These are phyloP conservation scores for Aspergillus haitiensis DNA, from an alignment of 495 filamentous ascomycete species.

Conservation along the genomic window DNA sequence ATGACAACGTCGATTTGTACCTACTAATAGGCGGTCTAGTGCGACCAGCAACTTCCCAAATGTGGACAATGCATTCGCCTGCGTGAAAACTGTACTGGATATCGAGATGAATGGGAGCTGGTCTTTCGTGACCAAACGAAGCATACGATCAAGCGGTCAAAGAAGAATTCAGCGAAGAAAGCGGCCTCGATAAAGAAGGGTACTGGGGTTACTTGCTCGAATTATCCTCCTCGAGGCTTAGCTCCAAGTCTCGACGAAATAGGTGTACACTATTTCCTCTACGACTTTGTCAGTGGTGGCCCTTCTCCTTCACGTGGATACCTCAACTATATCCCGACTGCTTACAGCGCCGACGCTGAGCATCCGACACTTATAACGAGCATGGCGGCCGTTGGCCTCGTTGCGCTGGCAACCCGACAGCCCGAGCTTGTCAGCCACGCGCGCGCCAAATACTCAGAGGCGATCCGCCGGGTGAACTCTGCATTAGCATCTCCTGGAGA, in stretches of 20 bases:
- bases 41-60: slow-evolving; percentile 30
- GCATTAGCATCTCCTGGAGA: slow-evolving; percentile 52
- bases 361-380: slow-evolving; percentile 37
- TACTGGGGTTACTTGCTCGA: neutral
- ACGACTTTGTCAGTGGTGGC: slow-evolving; percentile 33
- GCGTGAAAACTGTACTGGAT: slow-evolving; percentile 29
- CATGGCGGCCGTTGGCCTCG: slow-evolving; percentile 49
- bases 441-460: slow-evolving; percentile 42
- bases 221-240: slow-evolving; percentile 12
- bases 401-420: slow-evolving; percentile 35
- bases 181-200: neutral
- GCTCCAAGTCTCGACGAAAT: slow-evolving; percentile 27
- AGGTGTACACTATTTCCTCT: slow-evolving; percentile 39
- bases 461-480: slow-evolving; percentile 44
- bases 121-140: slow-evolving; percentile 27
- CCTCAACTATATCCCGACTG: slow-evolving; percentile 33
- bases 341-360: slow-evolving; percentile 29
- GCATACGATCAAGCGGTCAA: slow-evolving; percentile 30
- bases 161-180: slow-evolving; percentile 12
- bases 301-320: slow-evolving; percentile 31
- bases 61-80: slow-evolving; percentile 35
- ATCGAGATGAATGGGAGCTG: slow-evolving; percentile 32
- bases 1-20: neutral
- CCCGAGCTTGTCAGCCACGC: slow-evolving; percentile 37
- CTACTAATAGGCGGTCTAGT: slow-evolving; percentile 19